Percentiles rank a stretch among this genome's conserved stretches.
Evolutionary conservation across 176 grass and related monocot species (phyloP).

Genomic region (Carex scoparia): DNA sequence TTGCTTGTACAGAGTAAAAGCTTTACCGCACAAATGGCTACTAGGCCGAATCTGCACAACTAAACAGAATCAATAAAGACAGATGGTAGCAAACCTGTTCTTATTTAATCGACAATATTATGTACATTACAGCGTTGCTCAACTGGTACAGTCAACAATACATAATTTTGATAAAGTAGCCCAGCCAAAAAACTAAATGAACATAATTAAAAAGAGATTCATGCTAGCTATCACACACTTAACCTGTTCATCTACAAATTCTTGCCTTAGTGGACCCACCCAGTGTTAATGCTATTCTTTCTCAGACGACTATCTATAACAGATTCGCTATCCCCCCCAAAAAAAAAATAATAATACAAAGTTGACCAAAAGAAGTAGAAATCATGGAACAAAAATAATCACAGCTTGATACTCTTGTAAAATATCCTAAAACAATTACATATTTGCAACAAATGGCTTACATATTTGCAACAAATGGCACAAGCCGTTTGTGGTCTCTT

Average conservation of each 20-base stretch:
- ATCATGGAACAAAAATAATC: background rate
- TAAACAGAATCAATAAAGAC: background rate
- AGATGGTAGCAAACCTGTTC: background rate
- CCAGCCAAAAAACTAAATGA: background rate
- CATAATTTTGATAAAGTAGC: background rate
- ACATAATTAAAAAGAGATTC: background rate
- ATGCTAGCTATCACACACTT: background rate
- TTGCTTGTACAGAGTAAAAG: too few species aligned
- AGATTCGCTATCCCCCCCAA: background rate
- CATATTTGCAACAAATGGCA: slow-evolving; percentile 73
- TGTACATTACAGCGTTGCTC: background rate
- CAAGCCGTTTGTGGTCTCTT: slow-evolving; percentile 87
- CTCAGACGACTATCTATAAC: background rate
- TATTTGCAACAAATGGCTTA: slow-evolving; percentile 66
- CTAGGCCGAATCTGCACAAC: background rate
- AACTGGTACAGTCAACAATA: background rate
- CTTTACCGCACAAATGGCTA: background rate
- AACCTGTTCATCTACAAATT: background rate
- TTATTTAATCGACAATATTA: background rate
- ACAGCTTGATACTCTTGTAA: background rate
- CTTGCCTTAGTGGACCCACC: background rate
- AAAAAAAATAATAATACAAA: background rate
- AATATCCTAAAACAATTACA: slow-evolving; percentile 23
- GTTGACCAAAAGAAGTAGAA: slow-evolving; percentile 9
- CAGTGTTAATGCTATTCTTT: slow-evolving; percentile 1